Conservation (phyloP, 2,329 filamentous ascomycete species). For the Alternaria gansuensis region DNA sequence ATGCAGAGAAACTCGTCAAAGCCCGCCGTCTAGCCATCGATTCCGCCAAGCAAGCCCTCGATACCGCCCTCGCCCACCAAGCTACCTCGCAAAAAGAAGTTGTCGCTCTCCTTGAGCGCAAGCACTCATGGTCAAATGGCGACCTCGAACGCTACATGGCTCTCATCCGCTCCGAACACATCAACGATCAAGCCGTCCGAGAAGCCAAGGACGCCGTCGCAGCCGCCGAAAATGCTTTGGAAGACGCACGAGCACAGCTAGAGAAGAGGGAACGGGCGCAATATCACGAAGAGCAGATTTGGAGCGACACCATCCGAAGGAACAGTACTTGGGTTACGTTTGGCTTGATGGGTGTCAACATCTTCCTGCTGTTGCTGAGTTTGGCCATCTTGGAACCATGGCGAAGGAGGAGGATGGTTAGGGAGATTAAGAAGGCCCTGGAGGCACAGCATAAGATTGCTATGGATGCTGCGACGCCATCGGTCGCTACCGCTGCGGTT, state of each 20-base stretch:
- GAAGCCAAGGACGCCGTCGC: conserved; percentile 75
- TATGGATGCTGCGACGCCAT: conserved; percentile 22
- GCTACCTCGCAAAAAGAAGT: conserved; percentile 94
- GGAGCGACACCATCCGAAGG: conserved; percentile 95
- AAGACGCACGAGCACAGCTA: conserved; percentile 77
- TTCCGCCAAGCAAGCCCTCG: conserved; percentile 76
- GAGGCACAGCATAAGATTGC: conserved; percentile 45
- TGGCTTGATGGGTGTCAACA: conserved; percentile 96
- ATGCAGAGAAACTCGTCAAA: conserved; percentile 66
- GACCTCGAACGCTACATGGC: conserved; percentile 95
- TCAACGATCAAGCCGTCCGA: conserved; percentile 85
- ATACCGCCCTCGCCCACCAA: conserved; percentile 82
- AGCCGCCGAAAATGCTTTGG: conserved; percentile 79
- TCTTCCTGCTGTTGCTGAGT: conserved; percentile 84
- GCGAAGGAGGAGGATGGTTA: conserved; percentile 81
- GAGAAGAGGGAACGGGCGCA: conserved; percentile 85
- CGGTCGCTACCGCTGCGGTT: conserved; percentile 12
- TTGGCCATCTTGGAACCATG: conserved; percentile 94
- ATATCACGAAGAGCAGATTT: conserved; percentile 99
- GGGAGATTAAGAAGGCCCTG: conserved; percentile 66
- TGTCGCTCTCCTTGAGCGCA: conserved; percentile 89
- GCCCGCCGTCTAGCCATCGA: conserved; percentile 70
- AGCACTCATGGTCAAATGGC: conserved; percentile 85
- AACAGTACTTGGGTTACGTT: conserved; percentile 99
- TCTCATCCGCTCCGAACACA: conserved; percentile 90